Base-by-base conservation (phyloP, 192 early-diverging fungal genomes). In the Coemansia sp. region DNA sequence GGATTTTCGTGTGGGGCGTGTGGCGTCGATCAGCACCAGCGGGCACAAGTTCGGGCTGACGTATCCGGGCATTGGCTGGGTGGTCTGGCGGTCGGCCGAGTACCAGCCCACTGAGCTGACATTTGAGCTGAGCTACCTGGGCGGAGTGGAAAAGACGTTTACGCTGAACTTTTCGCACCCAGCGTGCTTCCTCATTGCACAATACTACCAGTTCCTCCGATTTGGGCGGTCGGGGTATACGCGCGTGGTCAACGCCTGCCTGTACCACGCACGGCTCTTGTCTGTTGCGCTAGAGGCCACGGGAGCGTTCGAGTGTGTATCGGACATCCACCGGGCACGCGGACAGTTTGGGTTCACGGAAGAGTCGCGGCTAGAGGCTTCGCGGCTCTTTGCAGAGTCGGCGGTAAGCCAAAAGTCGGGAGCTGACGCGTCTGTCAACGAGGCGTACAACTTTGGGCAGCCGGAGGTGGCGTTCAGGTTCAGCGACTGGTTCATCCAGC, bases 21-120 rank as follows among this genome's bases (percentile, higher is more conserved):
- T 94, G 11, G 83, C 80, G 7, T 89, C 87, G 17, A 94, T 94
- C 74, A 93, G 92, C 67, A 84, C 84, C 18, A 89, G 87, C 40
- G 90, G 92, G 41, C 91, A 92, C 85, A 94, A 94, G 69, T 94
- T 83, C 77, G 92, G 92, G n/a, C 81, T 94, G 33, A 82, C 85
- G 9, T 91, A 91, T 63, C 84, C 90, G 4, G 92, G 92, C 41
- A 77, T 93, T 44, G 92, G 92, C 34, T 94, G 92, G 92, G 81
- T 85, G 35, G 46, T 94, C 21, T 94, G 92, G 92, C 80, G 82
- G 43, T 72, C 77, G 52, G 53, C 72, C 17, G 83, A 86, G 44
- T 89, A 79, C 58, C 80, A 91, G 18, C 92, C 92, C 8, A 76
- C 85, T 29, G 89, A 84, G 21, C 80, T 94, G 58, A 83, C 89